Evolutionary conservation across 495 filamentous ascomycete species (phyloP).

Genomic region (Aspergillus taichungensis): DNA sequence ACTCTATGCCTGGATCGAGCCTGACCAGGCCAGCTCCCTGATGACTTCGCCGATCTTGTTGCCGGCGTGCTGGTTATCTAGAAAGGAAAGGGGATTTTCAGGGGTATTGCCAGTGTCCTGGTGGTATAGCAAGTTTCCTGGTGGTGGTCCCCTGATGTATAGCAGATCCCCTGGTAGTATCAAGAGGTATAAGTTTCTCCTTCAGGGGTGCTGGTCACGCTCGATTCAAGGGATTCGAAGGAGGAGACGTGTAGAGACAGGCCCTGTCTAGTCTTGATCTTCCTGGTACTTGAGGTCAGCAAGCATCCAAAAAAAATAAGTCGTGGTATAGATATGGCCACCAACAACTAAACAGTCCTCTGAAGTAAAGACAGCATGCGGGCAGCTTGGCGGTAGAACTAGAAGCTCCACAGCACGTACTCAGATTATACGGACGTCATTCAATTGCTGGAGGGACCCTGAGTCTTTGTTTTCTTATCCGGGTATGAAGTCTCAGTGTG

Average conservation of each 20-base stretch:
- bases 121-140: too few relatives aligned
- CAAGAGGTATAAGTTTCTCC: too few relatives aligned
- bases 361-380: neutral
- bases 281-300: too few relatives aligned
- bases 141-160: too few relatives aligned
- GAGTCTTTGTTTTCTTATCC: neutral
- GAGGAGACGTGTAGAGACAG: too few relatives aligned
- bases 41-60: slow-evolving; percentile 3
- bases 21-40: slow-evolving; percentile 4
- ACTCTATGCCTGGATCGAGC: slow-evolving; percentile 1
- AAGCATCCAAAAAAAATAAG: too few relatives aligned
- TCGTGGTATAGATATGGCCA: too few relatives aligned
- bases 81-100: slow-evolving; percentile 1
- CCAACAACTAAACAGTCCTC: neutral
- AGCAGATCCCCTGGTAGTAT: too few relatives aligned
- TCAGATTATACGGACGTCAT: neutral
- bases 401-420: neutral
- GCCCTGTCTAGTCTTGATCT: too few relatives aligned
- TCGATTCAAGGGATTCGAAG: too few relatives aligned
- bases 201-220: too few relatives aligned
- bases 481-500: neutral
- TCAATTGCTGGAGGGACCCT: neutral
- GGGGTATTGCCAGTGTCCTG: too few relatives aligned
- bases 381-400: neutral
- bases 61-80: neutral